Evolutionary conservation across 2,329 filamentous ascomycete genomes (phyloP).

Genomic region (Macroventuria anomochaeta): DNA sequence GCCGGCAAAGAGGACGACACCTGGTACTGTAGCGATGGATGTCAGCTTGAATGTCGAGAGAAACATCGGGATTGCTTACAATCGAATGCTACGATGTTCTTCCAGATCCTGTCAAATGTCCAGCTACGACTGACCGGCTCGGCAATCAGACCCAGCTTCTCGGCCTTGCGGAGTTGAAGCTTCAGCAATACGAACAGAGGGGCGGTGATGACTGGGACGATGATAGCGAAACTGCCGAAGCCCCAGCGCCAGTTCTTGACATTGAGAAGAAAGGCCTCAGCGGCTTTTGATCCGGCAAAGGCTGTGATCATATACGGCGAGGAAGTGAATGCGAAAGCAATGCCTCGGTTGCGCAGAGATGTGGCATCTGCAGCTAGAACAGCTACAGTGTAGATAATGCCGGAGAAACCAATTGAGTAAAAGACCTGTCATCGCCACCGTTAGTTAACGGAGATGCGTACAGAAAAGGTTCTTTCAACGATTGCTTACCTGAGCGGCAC

Average conservation of each 20-base stretch:
- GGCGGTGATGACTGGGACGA: conserved; percentile 62
- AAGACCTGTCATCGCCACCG: too few relatives aligned
- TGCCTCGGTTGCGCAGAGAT: conserved; percentile 54
- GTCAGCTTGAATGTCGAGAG: background rate
- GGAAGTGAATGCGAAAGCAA: conserved; percentile 61
- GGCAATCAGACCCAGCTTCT: conserved; percentile 59
- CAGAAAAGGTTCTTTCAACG: too few relatives aligned
- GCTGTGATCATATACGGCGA: conserved; percentile 27
- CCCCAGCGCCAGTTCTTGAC: conserved; percentile 68
- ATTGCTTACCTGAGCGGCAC: conserved; percentile 8
- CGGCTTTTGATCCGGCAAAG: conserved; percentile 51
- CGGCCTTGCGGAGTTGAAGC: conserved; percentile 59
- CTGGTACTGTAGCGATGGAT: conserved; percentile 50
- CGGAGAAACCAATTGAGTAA: conserved; percentile 67
- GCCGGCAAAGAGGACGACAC: conserved; percentile 53
- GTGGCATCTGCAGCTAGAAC: conserved; percentile 68
- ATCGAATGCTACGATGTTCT: conserved; percentile 36
- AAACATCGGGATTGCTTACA: background rate
- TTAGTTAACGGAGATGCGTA: too few relatives aligned
- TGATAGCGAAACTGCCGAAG: conserved; percentile 69
- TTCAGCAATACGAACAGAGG: conserved; percentile 15
- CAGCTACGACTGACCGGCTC: conserved; percentile 55
- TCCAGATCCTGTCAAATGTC: conserved; percentile 49
- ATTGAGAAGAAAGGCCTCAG: conserved; percentile 60
- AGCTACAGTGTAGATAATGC: conserved; percentile 65